Evolutionary conservation across 1,284 basidiomycete species (phyloP), one percentile per base, ranked within the genome.

Genomic region (Papiliotrema fonsecae): DNA sequence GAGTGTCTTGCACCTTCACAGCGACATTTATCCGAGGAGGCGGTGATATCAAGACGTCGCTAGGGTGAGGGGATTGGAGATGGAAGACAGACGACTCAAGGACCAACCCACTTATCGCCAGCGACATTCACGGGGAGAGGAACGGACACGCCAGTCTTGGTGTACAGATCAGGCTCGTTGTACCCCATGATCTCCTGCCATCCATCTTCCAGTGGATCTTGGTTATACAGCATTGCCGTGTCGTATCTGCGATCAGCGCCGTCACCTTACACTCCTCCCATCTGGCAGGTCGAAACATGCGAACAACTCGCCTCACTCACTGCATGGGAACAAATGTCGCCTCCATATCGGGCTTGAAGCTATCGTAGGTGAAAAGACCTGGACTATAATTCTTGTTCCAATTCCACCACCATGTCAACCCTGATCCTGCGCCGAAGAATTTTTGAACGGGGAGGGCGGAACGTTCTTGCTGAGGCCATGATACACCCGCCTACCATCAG

Each of bases 321-420:
- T 55, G 26, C 61, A 63, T 63, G 9, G 59, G 59, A 3, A 63
- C 37, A 45, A 63, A 63, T 31, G 56, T 35, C 2, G 51, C 61
- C 14, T 44, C 49, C 18, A 57, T 45, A 4, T 30, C 26, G n/a
- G 49, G 42, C 11, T 39, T 42, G 22, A 45, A 34, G 6, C 46
- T 13, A 30, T 44, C 50, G 43, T 31, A 16, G 21, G 48, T 24
- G 45, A 63, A 45, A 11, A 60, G 30, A 22, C 42, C 46, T 16
- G 54, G 41, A n/a, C 56, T 53, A 49, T 53, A 57, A 39, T 63
- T 60, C 52, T 61, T 63, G 52, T 60, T 61, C 61, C 61, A 63
- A 34, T 63, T 42, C 21, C 35, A 63, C 57, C 57, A 61, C 61
- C 61, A 63, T 5, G 50, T 43, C 14, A 62, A 41, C 4, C 34